phyloP scores from a whole-genome alignment of 108 stramenopile species.

The Schizochytrium sp. region DNA sequence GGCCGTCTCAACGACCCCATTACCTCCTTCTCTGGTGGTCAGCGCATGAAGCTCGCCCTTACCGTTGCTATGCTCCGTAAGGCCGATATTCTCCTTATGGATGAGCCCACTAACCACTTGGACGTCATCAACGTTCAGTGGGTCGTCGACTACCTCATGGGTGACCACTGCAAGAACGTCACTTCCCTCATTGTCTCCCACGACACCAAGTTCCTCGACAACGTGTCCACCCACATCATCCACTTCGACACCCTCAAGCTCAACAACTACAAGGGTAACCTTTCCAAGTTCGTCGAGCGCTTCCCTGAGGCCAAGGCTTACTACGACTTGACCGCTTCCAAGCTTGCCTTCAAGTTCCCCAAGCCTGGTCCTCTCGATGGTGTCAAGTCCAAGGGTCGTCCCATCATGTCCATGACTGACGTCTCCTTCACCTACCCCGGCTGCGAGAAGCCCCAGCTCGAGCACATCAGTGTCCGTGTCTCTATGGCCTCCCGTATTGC shows the following conservation, averaged over 20 bases:
- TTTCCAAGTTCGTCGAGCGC: constrained; percentile 95
- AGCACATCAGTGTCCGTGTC: constrained; percentile 95
- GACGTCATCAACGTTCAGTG: constrained; percentile 99
- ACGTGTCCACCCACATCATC: constrained; percentile 98
- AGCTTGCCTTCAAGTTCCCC: constrained; percentile 97
- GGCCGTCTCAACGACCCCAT: constrained; percentile 93
- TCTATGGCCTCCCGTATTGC: constrained; percentile 98
- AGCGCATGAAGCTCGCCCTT: constrained; percentile 99
- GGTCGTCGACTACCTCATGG: constrained; percentile 98
- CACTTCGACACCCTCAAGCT: constrained; percentile 98
- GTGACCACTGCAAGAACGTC: constrained; percentile 86
- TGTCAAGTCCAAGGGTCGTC: constrained; percentile 98
- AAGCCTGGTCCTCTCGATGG: constrained; percentile 86
- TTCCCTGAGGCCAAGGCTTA: constrained; percentile 95
- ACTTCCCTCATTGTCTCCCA: constrained; percentile 98
- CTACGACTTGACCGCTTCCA: constrained; percentile 91
- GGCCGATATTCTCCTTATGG: constrained; percentile 96
- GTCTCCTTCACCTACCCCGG: constrained; percentile 98
- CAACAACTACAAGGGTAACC: constrained; percentile 94
- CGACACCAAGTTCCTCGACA: constrained; percentile 97
- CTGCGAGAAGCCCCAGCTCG: constrained; percentile 91
- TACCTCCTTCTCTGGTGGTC: constrained; percentile 95
- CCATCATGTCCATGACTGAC: constrained; percentile 96
- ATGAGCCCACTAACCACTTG: constrained; percentile 99
- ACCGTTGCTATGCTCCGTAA: constrained; percentile 98